Conservation (phyloP, 768 basidiomycete genomes). For the Naganishia antarctica region DNA sequence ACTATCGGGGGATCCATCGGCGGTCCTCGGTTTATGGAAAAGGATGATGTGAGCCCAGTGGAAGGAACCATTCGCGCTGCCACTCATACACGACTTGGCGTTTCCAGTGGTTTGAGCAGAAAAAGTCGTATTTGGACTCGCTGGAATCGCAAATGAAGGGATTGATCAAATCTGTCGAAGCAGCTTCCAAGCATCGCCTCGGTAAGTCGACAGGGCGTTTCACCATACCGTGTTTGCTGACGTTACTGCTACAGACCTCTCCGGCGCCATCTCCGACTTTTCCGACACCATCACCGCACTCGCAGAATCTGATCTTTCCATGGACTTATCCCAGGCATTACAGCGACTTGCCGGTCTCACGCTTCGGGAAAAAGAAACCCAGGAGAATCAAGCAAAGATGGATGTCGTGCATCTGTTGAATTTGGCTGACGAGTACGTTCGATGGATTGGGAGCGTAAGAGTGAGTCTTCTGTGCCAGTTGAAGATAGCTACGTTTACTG, state of each 20-base stretch:
- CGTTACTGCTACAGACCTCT: conserved; percentile 58
- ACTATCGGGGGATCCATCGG: conserved; percentile 65
- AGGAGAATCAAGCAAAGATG: conserved; percentile 69
- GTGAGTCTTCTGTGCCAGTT: conserved; percentile 53
- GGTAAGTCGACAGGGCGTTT: too few relatives aligned
- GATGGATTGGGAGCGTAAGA: conserved; percentile 78
- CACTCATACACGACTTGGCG: background rate
- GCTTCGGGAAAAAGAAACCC: conserved; percentile 66
- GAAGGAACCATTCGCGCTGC: background rate
- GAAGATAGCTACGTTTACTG: background rate
- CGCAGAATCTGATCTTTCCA: conserved; percentile 67
- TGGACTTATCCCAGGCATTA: conserved; percentile 66
- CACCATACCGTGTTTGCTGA: background rate
- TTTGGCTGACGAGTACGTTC: conserved; percentile 88
- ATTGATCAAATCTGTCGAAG: conserved; percentile 78
- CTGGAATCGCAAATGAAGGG: conserved; percentile 83
- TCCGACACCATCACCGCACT: conserved; percentile 66
- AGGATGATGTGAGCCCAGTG: conserved; percentile 36
- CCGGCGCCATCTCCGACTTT: conserved; percentile 70
- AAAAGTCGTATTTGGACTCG: conserved; percentile 76
- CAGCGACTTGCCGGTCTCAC: conserved; percentile 69
- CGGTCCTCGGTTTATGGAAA: conserved; percentile 40
- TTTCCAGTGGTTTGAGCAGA: conserved; percentile 86
- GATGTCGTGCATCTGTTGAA: conserved; percentile 77
- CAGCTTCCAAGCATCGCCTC: conserved; percentile 73